Conservation (phyloP, 345 rosid genomes). For the Citrus reticulata region DNA sequence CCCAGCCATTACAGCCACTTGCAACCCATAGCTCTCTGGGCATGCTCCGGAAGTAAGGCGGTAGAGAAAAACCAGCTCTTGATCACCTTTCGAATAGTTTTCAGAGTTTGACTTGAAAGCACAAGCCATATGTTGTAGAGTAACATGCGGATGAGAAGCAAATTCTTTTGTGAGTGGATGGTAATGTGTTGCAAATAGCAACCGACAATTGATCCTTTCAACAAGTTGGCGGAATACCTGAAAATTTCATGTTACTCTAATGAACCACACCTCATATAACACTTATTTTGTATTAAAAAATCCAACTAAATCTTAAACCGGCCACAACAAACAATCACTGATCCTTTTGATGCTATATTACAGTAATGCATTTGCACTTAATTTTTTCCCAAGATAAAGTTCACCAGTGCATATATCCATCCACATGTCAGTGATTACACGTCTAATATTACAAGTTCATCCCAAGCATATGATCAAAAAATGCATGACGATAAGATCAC, state of each 20-base stretch:
- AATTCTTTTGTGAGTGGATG: slow-evolving; percentile 94
- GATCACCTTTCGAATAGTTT: slow-evolving; percentile 27
- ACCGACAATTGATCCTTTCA: slow-evolving; percentile 81
- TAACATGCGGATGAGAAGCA: slow-evolving; percentile 78
- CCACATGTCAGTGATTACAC: neutral
- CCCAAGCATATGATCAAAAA: neutral
- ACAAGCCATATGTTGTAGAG: slow-evolving; percentile 88
- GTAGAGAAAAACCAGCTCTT: slow-evolving; percentile 71
- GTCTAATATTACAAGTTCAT: neutral
- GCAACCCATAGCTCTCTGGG: slow-evolving; percentile 88
- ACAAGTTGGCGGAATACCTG: slow-evolving; percentile 92
- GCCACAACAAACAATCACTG: neutral
- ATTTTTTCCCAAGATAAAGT: neutral
- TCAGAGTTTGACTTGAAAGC: slow-evolving; percentile 40
- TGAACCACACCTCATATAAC: neutral
- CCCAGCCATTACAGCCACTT: slow-evolving; percentile 91
- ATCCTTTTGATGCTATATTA: neutral
- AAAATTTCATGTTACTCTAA: neutral
- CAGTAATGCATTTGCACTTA: neutral
- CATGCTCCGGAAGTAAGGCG: slow-evolving; percentile 79
- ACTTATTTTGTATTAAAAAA: neutral
- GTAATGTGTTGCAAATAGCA: slow-evolving; percentile 92
- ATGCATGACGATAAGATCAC: neutral
- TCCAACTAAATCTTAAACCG: neutral
- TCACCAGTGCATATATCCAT: neutral